Evolutionary conservation across 2,329 filamentous ascomycete species (phyloP).

Genomic region (Colletotrichum chrysophilum): DNA sequence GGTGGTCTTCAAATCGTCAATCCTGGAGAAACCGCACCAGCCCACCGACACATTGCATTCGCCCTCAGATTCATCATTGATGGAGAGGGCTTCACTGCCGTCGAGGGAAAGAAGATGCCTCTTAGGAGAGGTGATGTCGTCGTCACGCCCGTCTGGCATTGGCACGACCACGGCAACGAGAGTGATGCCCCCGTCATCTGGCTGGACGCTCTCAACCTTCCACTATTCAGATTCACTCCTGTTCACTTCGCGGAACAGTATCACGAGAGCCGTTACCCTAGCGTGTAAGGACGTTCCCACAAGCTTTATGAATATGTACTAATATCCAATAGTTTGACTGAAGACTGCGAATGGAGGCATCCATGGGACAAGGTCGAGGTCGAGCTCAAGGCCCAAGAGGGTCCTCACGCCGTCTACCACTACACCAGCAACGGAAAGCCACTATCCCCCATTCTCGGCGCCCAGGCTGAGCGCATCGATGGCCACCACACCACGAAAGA

Average conservation of each 20-base stretch:
- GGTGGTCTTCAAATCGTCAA: slow-evolving; percentile 62
- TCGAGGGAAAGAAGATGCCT: slow-evolving; percentile 57
- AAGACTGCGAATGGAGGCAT: slow-evolving; percentile 44
- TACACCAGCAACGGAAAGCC: slow-evolving; percentile 37
- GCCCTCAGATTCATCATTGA: slow-evolving; percentile 64
- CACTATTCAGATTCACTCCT: slow-evolving; percentile 53
- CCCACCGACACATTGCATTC: slow-evolving; percentile 61
- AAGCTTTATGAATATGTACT: neutral
- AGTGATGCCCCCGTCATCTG: slow-evolving; percentile 59
- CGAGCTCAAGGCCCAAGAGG: slow-evolving; percentile 36
- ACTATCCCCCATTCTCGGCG: slow-evolving; percentile 50
- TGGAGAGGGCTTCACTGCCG: slow-evolving; percentile 61
- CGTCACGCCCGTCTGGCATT: slow-evolving; percentile 63
- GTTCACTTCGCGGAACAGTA: slow-evolving; percentile 62
- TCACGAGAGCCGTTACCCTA: slow-evolving; percentile 51
- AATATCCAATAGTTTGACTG: slow-evolving; percentile 21
- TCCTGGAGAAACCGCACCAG: slow-evolving; percentile 59
- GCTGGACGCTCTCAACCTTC: slow-evolving; percentile 62
- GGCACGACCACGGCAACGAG: slow-evolving; percentile 66
- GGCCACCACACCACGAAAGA: slow-evolving; percentile 34
- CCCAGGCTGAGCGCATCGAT: slow-evolving; percentile 52
- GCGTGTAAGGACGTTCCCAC: slow-evolving; percentile 26
- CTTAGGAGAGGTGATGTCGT: slow-evolving; percentile 61
- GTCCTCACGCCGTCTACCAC: slow-evolving; percentile 37
- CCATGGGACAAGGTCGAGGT: slow-evolving; percentile 49